Evolutionary conservation across 2,329 filamentous ascomycete species (phyloP), one percentile per base, ranked within the genome.

Genomic region (Pseudogymnoascus sp.): DNA sequence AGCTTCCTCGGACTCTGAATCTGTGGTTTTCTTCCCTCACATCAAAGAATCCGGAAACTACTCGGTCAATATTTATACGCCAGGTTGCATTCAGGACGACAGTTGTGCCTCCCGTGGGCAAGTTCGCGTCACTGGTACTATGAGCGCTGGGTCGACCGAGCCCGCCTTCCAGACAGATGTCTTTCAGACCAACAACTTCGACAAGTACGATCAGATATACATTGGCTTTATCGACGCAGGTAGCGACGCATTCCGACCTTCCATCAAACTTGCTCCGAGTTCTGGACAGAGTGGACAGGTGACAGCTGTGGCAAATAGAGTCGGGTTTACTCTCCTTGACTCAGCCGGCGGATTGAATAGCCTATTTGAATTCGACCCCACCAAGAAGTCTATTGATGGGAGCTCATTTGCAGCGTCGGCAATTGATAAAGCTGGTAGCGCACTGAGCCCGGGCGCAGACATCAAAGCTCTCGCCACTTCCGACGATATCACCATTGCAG

Each of bases 171-270:
- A 84, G 28, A 84, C 80, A 0, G 81, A 83, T 0, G 77, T 97
- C 6, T 95, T 84, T 72, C 94, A 99, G 75, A 96, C 92, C 16
- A 99, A 99, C 76, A 84, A 95, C 72, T 95, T 88, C 73, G 93
- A 97, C 79, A 99, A 99, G 75, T 97, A 96, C 71, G 94, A 99
- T 72, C 87, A 90, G 68, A 86, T 99, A 63, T 96, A 92, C 75
- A 89, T 88, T 67, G 94, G 92, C 55, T 86, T 86, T 67, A 85
- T 99, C 61, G 91, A 97, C 71, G 86, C 87, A 61, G 86, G 83
- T 61, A 87, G 84, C 8, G 79, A 78, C 65, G 83, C 82, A 19
- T 97, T 97, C 79, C 86, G 86, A 42, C 91, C 93, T 12, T 84
- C 84, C 4, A 86, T 99, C 60, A 96, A 89, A 0, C 77, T 99